Base-by-base conservation (phyloP, 176 grass and related monocot genomes). In the Juncus effusus region DNA sequence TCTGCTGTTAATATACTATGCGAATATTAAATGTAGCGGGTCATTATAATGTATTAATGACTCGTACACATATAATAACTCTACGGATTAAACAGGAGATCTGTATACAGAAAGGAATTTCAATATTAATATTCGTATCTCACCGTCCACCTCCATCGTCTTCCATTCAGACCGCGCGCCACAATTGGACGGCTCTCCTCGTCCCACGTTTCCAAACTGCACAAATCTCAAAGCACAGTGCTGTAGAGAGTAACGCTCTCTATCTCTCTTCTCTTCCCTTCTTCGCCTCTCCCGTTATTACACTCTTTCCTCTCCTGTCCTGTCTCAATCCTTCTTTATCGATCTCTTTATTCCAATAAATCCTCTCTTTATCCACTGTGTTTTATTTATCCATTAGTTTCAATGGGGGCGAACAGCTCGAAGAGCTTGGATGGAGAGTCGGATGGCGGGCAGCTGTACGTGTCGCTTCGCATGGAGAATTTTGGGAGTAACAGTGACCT, bases 391-490 rank as follows among this genome's bases (percentile, higher is more conserved):
- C 63, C n/a, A 65, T 7, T 36, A 51, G 14, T 60, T 64, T 60
- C 61, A 40, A 92, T 89, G 93, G 85, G 76, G 16, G 65, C 83
- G 63, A 51, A 45, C 62, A 84, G 60, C 45, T 74, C 77, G 56
- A 76, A 75, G 74, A 77, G 75, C 78, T 60, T 63, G 45, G 83
- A 70, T 45, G 71, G 67, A 41, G 67, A 55, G 3, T 60, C 11
- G 7, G 37, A 36, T 4, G 36, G 44, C 14, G 78, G 78, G 16
- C 85, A 97, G 74, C 75, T 92, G 36, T 92, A 82, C 65, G 78
- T 97, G 44, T 89, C 85, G 56, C 67, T 93, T 9, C 85, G 83
- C 67, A 73, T 97, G 73, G 94, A 86, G 82, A 86, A 85, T 71
- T 69, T 62, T 10, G 44, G 44, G 44, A 79, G 67, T n/a, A 86